A percentile compares a stretch with the other conserved stretches of the same genome.
Conservation (phyloP, 2,329 filamentous ascomycete genomes). For the Talaromyces sp. region DNA sequence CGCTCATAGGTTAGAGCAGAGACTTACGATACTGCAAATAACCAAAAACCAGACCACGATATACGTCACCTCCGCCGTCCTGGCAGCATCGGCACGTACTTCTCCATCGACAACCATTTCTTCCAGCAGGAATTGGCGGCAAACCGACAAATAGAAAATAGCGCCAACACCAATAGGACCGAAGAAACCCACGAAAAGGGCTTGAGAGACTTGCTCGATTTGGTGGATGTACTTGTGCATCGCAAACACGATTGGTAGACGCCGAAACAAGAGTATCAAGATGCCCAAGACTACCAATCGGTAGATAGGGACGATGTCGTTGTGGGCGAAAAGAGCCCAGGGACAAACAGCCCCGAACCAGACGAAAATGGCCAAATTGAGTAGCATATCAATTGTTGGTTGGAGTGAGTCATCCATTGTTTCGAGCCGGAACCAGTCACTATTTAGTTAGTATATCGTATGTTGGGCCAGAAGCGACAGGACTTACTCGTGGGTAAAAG, state of each 20-base stretch:
- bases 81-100: constrained; percentile 63
- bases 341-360: constrained; percentile 88
- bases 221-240: constrained; percentile 76
- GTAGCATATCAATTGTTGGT: constrained; percentile 89
- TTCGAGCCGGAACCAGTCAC: constrained; percentile 86
- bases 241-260: constrained; percentile 72
- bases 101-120: constrained; percentile 58
- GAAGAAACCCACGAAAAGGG: constrained; percentile 87
- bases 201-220: constrained; percentile 71
- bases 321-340: constrained; percentile 69
- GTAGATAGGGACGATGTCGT: constrained; percentile 68
- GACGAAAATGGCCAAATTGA: constrained; percentile 84
- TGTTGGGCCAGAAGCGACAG: too few species aligned
- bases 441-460: constrained; percentile 24
- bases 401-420: constrained; percentile 90
- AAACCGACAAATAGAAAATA: constrained; percentile 84
- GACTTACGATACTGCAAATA: constrained; percentile 75
- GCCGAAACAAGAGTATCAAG: constrained; percentile 71
- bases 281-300: constrained; percentile 72
- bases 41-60: constrained; percentile 84
- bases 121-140: constrained; percentile 67
- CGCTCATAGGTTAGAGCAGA: constrained; percentile 19
- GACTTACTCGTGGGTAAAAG: constrained; percentile 77
- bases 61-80: constrained; percentile 64
- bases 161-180: constrained; percentile 89